Evolutionary conservation across 1,284 basidiomycete species (phyloP).

Genomic region (Cutaneotrichosporon mucoides): DNA sequence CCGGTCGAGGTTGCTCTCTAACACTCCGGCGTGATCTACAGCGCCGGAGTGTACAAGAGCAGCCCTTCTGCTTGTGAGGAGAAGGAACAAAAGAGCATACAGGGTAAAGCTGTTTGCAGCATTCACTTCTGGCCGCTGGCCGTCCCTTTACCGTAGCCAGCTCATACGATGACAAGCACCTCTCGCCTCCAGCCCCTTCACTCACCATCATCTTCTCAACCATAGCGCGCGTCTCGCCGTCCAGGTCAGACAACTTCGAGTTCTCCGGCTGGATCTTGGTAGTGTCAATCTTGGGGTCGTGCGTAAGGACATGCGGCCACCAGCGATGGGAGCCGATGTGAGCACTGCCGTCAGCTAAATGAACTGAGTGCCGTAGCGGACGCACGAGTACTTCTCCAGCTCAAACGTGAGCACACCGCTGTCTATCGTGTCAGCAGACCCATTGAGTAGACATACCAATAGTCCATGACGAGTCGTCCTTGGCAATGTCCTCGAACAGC

Average conservation of each 20-base stretch:
- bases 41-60: too few relatives aligned
- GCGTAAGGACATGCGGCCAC: conserved; percentile 96
- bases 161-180: background rate
- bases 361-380: background rate
- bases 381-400: conserved; percentile 48
- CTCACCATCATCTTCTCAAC: conserved; percentile 99
- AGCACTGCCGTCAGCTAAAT: conserved; percentile 18
- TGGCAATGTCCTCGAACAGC: conserved; percentile 85
- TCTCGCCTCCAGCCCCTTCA: conserved; percentile 6
- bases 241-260: conserved; percentile 92
- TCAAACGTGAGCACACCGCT: conserved; percentile 44
- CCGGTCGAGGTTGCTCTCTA: too few relatives aligned
- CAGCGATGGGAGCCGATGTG: conserved; percentile 58
- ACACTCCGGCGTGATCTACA: too few relatives aligned
- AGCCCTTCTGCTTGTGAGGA: too few relatives aligned
- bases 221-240: conserved; percentile 75
- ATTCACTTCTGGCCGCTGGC: too few relatives aligned
- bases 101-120: too few relatives aligned
- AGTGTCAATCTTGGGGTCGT: conserved; percentile 96
- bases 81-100: too few relatives aligned
- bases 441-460: conserved; percentile 59
- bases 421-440: conserved; percentile 5
- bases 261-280: conserved; percentile 94
- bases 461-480: conserved; percentile 97
- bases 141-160: too few relatives aligned